Base-by-base conservation (phyloP, 768 basidiomycete species). In the Ramaria sp. region DNA sequence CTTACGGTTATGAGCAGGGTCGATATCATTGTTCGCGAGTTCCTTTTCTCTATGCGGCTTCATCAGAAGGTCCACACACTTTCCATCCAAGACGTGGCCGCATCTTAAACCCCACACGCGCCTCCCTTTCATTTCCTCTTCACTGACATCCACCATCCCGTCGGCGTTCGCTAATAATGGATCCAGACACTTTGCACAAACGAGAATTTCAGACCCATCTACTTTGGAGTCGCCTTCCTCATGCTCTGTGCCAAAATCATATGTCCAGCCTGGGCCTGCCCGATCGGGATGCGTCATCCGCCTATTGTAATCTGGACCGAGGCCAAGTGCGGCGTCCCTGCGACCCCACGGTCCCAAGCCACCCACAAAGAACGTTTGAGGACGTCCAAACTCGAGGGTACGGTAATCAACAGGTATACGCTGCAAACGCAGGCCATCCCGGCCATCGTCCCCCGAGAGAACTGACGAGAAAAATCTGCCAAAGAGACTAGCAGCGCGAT, bases 21-120 rank as follows among this genome's bases (percentile, higher is more conserved):
- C 19, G 54, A 51, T 43, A 61, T 62, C 54, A 51, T 61, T 30
- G 52, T 51, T 13, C 39, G 10, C 42, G n/a, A 51, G 15, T 57
- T 55, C 24, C 9, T 20, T 39, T 11, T 48, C 59, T 30, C 31
- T n/a, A 11, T 41, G 37, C 1, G 80, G 84, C 37, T 71, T 68
- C 65, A 83, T 81, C 50, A 90, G 61, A 60, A 76, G 72, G 59
- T 76, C 75, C 1, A 84, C 68, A 61, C 88, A 91, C 66, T 84
- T 86, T 50, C 86, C 88, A 61, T 90, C 88, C 0, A 90, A 74
- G 62, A 91, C 67, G 64, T 91, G 88, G 0, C 88, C 88, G 53
- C 88, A 91, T 41, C 84, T 73, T 59, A 91, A 68, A 1, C 77
- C 81, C 88, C 86, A 90, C 7, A 90, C 69, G 43, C 78, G 75